Evolutionary conservation across 192 early-diverging fungal species (phyloP).

Genomic region (Linderina pennispora): DNA sequence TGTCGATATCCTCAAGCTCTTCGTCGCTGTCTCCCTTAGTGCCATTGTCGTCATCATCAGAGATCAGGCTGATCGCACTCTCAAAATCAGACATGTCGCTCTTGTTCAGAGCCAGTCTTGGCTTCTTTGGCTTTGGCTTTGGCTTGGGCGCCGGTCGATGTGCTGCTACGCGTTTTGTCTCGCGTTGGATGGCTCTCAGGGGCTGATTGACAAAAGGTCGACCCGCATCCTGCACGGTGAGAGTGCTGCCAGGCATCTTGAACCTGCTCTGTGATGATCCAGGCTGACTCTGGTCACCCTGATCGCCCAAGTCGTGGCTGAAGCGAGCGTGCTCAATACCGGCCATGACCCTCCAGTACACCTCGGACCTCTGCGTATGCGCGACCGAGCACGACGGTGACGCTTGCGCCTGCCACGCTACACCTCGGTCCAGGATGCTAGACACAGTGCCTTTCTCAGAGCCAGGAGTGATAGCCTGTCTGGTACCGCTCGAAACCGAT

Average conservation of each 20-base stretch:
- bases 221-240: too few relatives aligned
- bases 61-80: not conserved
- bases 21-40: not conserved
- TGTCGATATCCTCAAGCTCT: conserved; percentile 1
- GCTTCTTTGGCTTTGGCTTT: not conserved
- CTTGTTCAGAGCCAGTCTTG: not conserved
- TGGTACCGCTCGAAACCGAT: not conserved
- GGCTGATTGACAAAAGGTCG: too few relatives aligned
- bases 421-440: conserved; percentile 21
- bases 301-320: conserved; percentile 3
- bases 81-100: not conserved
- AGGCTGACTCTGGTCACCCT: too few relatives aligned
- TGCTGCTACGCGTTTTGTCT: too few relatives aligned
- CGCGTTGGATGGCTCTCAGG: too few relatives aligned
- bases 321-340: conserved; percentile 34
- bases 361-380: conserved; percentile 17
- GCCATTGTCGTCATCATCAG: not conserved
- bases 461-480: not conserved
- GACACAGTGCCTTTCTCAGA: conserved; percentile 3
- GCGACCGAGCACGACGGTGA: conserved; percentile 15
- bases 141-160: not conserved
- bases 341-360: conserved; percentile 29
- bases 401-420: conserved; percentile 31
- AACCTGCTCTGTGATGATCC: too few relatives aligned
- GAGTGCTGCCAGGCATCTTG: too few relatives aligned